Percentiles rank a stretch among this genome's conserved stretches.
Evolutionary conservation across 768 basidiomycete genomes (phyloP).

Genomic region (Boletus eberwhitei): DNA sequence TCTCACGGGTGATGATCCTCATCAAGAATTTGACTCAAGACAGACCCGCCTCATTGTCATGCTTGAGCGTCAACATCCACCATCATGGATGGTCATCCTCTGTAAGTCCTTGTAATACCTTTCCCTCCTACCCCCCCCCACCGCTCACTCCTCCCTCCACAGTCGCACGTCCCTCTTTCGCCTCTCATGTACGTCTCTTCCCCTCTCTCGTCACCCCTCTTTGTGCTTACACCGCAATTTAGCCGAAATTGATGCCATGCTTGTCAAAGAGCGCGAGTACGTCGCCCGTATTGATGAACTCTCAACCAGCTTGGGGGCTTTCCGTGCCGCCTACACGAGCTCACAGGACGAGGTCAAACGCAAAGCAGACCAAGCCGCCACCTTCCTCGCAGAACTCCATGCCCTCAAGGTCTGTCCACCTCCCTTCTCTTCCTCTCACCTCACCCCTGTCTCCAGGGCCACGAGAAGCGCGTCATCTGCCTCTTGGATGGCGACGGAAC

Average conservation of each 20-base stretch:
- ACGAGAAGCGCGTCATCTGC: slow-evolving; percentile 38
- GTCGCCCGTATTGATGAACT: slow-evolving; percentile 20
- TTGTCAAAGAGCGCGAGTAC: slow-evolving; percentile 25
- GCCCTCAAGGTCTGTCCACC: slow-evolving; percentile 22
- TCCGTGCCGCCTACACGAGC: slow-evolving; percentile 26
- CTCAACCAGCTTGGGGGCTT: slow-evolving; percentile 22
- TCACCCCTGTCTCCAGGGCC: slow-evolving; percentile 9
- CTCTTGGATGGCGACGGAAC: slow-evolving; percentile 64
- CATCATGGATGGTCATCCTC: slow-evolving; percentile 22
- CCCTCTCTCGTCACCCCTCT: background rate
- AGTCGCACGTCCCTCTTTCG: slow-evolving; percentile 6
- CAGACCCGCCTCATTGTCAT: background rate
- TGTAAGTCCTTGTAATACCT: slow-evolving; percentile 3
- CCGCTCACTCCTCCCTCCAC: background rate
- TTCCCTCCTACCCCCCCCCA: background rate
- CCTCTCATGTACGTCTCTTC: slow-evolving; percentile 6
- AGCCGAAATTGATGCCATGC: slow-evolving; percentile 30
- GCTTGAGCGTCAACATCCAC: background rate
- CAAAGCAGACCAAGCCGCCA: slow-evolving; percentile 8
- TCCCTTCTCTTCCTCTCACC: background rate
- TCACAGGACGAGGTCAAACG: slow-evolving; percentile 20
- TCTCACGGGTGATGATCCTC: slow-evolving; percentile 20
- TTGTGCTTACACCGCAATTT: background rate
- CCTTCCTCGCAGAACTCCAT: slow-evolving; percentile 26
- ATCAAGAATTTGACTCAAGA: too few relatives aligned